Conservation (phyloP, 129 eudicot genomes). For the Solidago caesia region DNA sequence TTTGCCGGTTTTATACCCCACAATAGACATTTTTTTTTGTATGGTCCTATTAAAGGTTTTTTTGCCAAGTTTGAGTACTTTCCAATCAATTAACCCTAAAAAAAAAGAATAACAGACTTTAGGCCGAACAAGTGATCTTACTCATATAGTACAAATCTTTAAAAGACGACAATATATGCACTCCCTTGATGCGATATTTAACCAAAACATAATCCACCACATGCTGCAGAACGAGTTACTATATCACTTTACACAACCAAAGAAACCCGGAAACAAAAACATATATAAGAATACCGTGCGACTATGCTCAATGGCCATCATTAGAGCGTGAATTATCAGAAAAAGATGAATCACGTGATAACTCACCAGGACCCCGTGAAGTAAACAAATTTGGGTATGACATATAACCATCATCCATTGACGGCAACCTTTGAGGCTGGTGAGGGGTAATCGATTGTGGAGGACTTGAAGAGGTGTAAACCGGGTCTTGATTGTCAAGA, state of each 20-base stretch:
- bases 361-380: slow-evolving; percentile 38
- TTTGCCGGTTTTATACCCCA: too few species aligned
- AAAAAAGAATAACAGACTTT: too few species aligned
- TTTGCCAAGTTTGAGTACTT: too few species aligned
- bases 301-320: slow-evolving; percentile 28
- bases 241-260: not conserved
- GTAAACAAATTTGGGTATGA: slow-evolving; percentile 76
- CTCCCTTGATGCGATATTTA: not conserved
- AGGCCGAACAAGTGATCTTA: not conserved
- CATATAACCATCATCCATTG: slow-evolving; percentile 75
- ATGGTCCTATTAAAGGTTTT: too few species aligned
- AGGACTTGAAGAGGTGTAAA: slow-evolving; percentile 31
- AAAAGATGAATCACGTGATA: slow-evolving; percentile 48
- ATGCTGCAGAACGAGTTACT: not conserved
- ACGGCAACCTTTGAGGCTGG: slow-evolving; percentile 70
- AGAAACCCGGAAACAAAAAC: not conserved
- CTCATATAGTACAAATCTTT: slow-evolving; percentile 2
- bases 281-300: slow-evolving; percentile 10
- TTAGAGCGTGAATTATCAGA: slow-evolving; percentile 32
- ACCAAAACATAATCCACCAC: not conserved
- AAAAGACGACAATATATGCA: not conserved
- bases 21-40: too few species aligned
- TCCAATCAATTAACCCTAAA: too few species aligned
- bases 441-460: slow-evolving; percentile 24
- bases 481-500: slow-evolving; percentile 30